Percentiles rank a stretch among this genome's conserved stretches.
Conservation (phyloP, 441 rosid genomes). For the Pelargonium citronellum region DNA sequence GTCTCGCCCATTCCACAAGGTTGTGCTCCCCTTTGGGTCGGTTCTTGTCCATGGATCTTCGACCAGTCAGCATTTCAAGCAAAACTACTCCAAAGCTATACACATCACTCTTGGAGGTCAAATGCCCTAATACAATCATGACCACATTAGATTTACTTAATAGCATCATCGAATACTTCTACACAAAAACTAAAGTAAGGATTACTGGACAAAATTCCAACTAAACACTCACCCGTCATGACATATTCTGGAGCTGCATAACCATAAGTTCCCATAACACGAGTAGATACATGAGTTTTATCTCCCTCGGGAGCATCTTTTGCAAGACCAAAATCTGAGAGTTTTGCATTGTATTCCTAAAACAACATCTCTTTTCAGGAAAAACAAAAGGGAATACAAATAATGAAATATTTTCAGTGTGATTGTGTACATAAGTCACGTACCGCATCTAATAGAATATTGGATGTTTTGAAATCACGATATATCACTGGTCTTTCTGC, state of each 20-base stretch:
- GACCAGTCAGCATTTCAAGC: conserved; percentile 67
- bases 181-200: too few species aligned
- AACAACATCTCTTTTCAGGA: conserved; percentile 13
- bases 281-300: conserved; percentile 64
- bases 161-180: too few species aligned
- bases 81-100: conserved; percentile 69
- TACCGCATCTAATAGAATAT: conserved; percentile 61
- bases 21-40: conserved; percentile 67
- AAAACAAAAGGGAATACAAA: neutral
- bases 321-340: conserved; percentile 68
- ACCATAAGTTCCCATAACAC: conserved; percentile 74
- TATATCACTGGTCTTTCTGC: conserved; percentile 68
- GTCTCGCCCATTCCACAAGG: conserved; percentile 67
- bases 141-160: neutral
- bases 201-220: neutral
- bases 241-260: conserved; percentile 77
- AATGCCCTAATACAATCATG: conserved; percentile 37
- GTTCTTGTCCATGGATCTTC: conserved; percentile 64
- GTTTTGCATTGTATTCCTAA: conserved; percentile 66
- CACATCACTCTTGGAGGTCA: conserved; percentile 67
- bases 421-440: conserved; percentile 15
- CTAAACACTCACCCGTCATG: conserved; percentile 50
- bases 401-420: neutral
- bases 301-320: conserved; percentile 70
- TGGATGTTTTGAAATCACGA: conserved; percentile 67